Evolutionary conservation across 2,329 filamentous ascomycete genomes (phyloP).

Genomic region (Lachnellula willkommii): DNA sequence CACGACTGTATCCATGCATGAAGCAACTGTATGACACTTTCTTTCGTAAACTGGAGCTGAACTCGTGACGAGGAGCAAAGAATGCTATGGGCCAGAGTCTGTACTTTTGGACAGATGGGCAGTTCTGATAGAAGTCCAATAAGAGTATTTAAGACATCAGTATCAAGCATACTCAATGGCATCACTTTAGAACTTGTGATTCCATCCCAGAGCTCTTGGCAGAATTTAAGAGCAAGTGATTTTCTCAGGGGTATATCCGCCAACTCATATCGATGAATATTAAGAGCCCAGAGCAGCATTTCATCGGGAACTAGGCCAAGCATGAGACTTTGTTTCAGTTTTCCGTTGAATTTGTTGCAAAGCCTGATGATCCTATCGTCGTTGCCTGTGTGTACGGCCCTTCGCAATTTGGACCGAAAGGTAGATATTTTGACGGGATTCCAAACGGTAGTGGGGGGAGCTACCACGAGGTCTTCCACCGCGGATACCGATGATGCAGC

Average conservation of each 20-base stretch:
- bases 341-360: slow-evolving; percentile 18
- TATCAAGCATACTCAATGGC: slow-evolving; percentile 13
- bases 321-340: slow-evolving; percentile 20
- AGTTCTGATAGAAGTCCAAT: slow-evolving; percentile 16
- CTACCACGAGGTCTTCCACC: not conserved
- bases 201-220: slow-evolving; percentile 24
- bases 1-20: slow-evolving; percentile 15
- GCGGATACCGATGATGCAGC: not conserved
- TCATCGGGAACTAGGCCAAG: slow-evolving; percentile 19
- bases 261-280: slow-evolving; percentile 4
- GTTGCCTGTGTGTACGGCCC: slow-evolving; percentile 1
- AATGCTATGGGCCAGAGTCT: slow-evolving; percentile 15
- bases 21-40: slow-evolving; percentile 12
- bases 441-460: not conserved
- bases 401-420: slow-evolving; percentile 7
- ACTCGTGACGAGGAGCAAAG: slow-evolving; percentile 14
- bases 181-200: slow-evolving; percentile 23
- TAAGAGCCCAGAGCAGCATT: slow-evolving; percentile 10
- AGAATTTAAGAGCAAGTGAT: slow-evolving; percentile 17
- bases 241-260: not conserved
- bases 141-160: slow-evolving; percentile 10
- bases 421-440: slow-evolving; percentile 1
- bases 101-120: slow-evolving; percentile 11
- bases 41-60: slow-evolving; percentile 16
- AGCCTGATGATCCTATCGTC: slow-evolving; percentile 1